Base-by-base conservation (phyloP, 306 rosid genomes). In the Prunus kanzakura region DNA sequence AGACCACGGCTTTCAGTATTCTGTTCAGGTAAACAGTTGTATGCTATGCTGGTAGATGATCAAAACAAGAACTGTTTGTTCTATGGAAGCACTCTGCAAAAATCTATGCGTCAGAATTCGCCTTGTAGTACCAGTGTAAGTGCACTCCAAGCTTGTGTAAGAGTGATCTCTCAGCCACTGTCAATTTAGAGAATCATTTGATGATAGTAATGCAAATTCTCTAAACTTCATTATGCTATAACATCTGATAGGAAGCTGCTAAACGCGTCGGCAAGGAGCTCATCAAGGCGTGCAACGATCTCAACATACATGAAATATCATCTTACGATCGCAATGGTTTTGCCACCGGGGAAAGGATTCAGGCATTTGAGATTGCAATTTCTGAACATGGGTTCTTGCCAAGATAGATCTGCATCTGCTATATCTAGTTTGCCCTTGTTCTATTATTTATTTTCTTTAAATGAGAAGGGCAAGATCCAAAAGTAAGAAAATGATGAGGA, bases 41-140 rank as follows among this genome's bases (percentile, higher is more conserved):
- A 95, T 84, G 97, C 97, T 3, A 90, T 89, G 97, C 85, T 95
- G 65, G 96, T 95, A 27, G 96, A 95, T 77, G 98, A 95, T 78
- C 88, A 87, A 71, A 92, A 88, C 81, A 92, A 89, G 70, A 92
- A 87, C 80, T 90, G 98, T 66, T 80, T 95, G 83, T 92, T 89
- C 79, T 89, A 89, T 67, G 97, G 87, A 79, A 95, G 92, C 81
- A 92, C 97, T 0, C 73, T 89, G 67, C 98, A 92, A 85, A 95
- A 90, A 78, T 88, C 86, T 19, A 67, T 90, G 46, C 84, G 91
- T 46, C 82, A 75, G 67, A 50, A 76, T 82, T 79, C 92, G 43
- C 74, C 87, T 9, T 83, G 91, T 46, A 83, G 76, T 79, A 85
- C 89, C 19, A 63, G 71, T 66, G 98, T 94, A 85, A 87, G 91